Conservation (phyloP, 148 eudicot genomes). For the Camellia japonica region DNA sequence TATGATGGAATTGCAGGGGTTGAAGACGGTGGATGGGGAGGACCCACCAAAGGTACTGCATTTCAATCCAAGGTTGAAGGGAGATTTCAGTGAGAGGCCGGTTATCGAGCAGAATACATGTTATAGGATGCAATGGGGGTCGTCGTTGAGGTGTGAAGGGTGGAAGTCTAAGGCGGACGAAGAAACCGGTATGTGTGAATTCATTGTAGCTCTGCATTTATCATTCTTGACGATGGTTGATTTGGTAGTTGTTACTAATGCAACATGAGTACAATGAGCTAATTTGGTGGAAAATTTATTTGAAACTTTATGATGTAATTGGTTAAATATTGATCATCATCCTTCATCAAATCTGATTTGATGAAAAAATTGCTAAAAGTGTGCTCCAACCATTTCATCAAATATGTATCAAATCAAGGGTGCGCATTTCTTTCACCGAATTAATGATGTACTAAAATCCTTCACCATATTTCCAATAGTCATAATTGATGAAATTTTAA, state of each 20-base stretch:
- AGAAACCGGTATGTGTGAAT: slow-evolving; percentile 58
- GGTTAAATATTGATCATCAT: neutral
- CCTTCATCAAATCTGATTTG: neutral
- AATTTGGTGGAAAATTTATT: neutral
- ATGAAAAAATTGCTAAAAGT: no score
- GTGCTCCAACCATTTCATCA: no score
- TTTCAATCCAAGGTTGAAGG: slow-evolving; percentile 83
- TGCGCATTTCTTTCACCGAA: no score
- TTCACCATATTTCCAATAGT: no score
- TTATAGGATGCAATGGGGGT: slow-evolving; percentile 81
- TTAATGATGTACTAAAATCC: no score
- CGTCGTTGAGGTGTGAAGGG: slow-evolving; percentile 69
- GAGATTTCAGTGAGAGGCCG: slow-evolving; percentile 77
- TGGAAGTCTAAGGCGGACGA: slow-evolving; percentile 51
- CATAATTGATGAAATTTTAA: no score
- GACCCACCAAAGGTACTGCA: slow-evolving; percentile 64
- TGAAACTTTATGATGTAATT: neutral
- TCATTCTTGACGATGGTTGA: neutral
- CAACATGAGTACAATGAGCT: neutral
- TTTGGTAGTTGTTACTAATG: neutral
- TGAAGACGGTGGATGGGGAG: slow-evolving; percentile 44
- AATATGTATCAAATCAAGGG: no score
- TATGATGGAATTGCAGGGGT: slow-evolving; percentile 69
- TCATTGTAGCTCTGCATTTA: neutral
- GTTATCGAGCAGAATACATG: slow-evolving; percentile 83